A percentile compares a stretch with the other conserved stretches of the same genome.
Evolutionary conservation across 441 rosid species (phyloP).

Genomic region (Metrosideros polymorpha): DNA sequence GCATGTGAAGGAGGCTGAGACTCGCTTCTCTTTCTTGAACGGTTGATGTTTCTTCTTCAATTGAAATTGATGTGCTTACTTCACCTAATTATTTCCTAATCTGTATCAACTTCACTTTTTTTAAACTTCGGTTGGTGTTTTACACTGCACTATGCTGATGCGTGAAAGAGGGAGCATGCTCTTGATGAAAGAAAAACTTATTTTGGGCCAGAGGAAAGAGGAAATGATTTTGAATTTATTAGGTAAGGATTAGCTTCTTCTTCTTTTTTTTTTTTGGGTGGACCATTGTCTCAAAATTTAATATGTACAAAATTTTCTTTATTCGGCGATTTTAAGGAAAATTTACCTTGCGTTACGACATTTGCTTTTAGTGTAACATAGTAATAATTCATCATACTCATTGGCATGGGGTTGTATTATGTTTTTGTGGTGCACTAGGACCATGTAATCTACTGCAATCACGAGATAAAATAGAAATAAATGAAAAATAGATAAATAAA

Average conservation of each 20-base stretch:
- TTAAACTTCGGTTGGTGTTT: not conserved
- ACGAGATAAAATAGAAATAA: not conserved
- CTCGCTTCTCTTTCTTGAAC: not conserved
- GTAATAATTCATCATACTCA: not conserved
- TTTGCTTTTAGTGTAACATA: not conserved
- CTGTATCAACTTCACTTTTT: fast-evolving
- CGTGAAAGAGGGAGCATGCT: not conserved
- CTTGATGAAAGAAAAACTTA: not conserved
- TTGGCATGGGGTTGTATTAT: not conserved
- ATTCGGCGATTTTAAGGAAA: not conserved
- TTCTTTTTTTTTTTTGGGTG: not conserved
- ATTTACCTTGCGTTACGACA: not conserved
- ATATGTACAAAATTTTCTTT: not conserved
- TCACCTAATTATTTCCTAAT: not conserved
- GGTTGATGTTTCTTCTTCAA: not conserved
- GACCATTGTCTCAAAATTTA: not conserved
- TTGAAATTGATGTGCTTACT: not conserved
- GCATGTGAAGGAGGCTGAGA: not conserved
- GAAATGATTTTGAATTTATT: not conserved
- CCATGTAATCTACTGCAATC: no score
- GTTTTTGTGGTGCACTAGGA: not conserved
- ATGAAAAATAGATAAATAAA: not conserved
- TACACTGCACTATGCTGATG: not conserved
- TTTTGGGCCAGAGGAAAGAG: not conserved
- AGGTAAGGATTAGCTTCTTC: not conserved